Evolutionary conservation across 441 rosid genomes (phyloP), one percentile per base, ranked within the genome.

Genomic region (Bocquillonia castaneifolia): DNA sequence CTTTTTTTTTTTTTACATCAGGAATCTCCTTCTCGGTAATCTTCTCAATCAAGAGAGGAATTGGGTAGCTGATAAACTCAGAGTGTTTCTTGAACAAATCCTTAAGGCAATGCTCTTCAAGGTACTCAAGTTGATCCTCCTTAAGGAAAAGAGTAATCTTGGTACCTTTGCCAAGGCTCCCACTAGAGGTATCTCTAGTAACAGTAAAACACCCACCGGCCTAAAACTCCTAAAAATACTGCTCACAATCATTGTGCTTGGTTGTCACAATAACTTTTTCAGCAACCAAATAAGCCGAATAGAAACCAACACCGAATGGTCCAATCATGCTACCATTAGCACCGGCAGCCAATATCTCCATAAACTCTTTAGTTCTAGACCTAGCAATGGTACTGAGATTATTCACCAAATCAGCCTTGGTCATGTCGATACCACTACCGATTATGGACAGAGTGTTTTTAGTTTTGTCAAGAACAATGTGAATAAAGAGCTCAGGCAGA

Each of bases 241-340:
- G 94, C 73, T 89, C 96, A 29, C 89, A 94, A 15, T 92, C 94
- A 23, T 92, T 89, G 83, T 92, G 96, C 71, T 89, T 92, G 0
- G 91, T 64, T 18, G 89, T 83, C 50, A 88, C 97, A 34, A 89
- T 72, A 13, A 92, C 96, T 80, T 80, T 92, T 64, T 92, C 96
- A 0, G 99, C 90, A 8, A 89, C 96, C 17, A 93, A 91, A 50
- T 91, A 93, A 18, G 99, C 91, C 36, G 97, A 93, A 76, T 90
- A 93, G 79, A 93, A 93, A 51, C 98, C 96, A 2, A 91, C 98
- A 70, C 96, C 98, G 7, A 93, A 91, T 51, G 91, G 99, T 13
- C 99, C 97, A 52, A 93, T 93, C 99, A 93, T 93, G 75, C 97
- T 91, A 23, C 91, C 96, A 59, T 93, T 95, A 55, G 96, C 99